phyloP scores from a whole-genome alignment of 768 basidiomycete genomes.

The Leccinum disarticulatum region DNA sequence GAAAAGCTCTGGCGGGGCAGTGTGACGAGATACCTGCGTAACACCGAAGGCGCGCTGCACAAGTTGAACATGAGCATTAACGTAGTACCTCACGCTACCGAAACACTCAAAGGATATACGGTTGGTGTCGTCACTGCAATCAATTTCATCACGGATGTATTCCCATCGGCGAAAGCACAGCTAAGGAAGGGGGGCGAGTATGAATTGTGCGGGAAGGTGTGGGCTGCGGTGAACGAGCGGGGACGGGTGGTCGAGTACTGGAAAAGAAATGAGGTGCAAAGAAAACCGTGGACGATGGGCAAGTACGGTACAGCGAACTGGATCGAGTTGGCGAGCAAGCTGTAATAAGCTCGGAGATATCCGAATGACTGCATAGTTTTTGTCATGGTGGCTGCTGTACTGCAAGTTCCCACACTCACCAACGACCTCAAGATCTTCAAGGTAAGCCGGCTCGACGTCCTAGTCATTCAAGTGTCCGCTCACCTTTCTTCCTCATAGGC shows the following conservation, averaged over 20 bases:
- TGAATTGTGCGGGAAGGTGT: slow-evolving; percentile 23
- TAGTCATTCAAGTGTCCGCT: slow-evolving; percentile 7
- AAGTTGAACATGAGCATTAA: slow-evolving; percentile 8
- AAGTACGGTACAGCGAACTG: slow-evolving; percentile 21
- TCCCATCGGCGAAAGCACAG: slow-evolving; percentile 16
- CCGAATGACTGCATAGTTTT: slow-evolving; percentile 49
- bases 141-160: slow-evolving; percentile 22
- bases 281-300: slow-evolving; percentile 15
- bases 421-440: slow-evolving; percentile 52
- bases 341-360: slow-evolving; percentile 25
- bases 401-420: slow-evolving; percentile 31
- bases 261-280: slow-evolving; percentile 10
- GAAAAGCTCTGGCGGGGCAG: slow-evolving; percentile 21
- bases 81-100: slow-evolving; percentile 14
- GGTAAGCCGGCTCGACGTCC: slow-evolving; percentile 38
- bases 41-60: slow-evolving; percentile 21
- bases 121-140: slow-evolving; percentile 20
- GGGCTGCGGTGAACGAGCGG: slow-evolving; percentile 18
- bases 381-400: slow-evolving; percentile 49
- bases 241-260: slow-evolving; percentile 17
- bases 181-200: slow-evolving; percentile 17
- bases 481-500: slow-evolving; percentile 17
- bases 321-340: slow-evolving; percentile 13
- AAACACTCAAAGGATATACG: slow-evolving; percentile 17
- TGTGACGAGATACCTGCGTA: slow-evolving; percentile 21